Evolutionary conservation across 331 rosid genomes (phyloP).

Genomic region (Arachis monticola): DNA sequence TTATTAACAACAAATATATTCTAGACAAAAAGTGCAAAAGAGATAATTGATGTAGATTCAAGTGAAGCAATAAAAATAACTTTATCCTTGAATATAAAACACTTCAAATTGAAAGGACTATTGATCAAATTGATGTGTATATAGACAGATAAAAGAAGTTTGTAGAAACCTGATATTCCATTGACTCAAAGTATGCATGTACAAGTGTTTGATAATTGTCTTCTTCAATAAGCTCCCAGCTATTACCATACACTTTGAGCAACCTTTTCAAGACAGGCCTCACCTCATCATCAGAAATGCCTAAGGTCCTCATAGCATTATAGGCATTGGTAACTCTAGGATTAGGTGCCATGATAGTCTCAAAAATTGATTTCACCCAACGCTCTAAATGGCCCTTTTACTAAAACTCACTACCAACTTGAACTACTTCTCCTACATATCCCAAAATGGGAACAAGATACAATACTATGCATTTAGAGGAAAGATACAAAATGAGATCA

Average conservation of each 20-base stretch:
- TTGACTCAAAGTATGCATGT: conserved; percentile 74
- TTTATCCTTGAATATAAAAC: neutral
- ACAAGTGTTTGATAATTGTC: conserved; percentile 71
- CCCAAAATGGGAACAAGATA: conserved; percentile 8
- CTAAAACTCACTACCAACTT: conserved; percentile 27
- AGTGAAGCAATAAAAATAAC: conserved; percentile 4
- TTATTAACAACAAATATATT: conserved; percentile 16
- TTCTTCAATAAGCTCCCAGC: conserved; percentile 75
- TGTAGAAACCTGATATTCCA: conserved; percentile 60
- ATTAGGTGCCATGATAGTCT: conserved; percentile 51
- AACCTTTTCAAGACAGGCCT: conserved; percentile 58
- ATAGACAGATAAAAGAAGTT: conserved; percentile 1
- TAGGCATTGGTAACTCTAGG: conserved; percentile 53
- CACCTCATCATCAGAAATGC: conserved; percentile 58
- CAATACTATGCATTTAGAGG: conserved; percentile 22
- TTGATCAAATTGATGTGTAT: conserved; percentile 1
- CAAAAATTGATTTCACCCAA: conserved; percentile 29
- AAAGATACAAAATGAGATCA: neutral
- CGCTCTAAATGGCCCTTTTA: conserved; percentile 24
- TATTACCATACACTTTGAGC: conserved; percentile 43
- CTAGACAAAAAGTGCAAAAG: conserved; percentile 16
- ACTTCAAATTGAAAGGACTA: conserved; percentile 1
- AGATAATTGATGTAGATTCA: conserved; percentile 2
- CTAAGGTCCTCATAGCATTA: conserved; percentile 55
- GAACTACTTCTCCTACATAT: conserved; percentile 28